These are phyloP conservation scores for Boletus subparvulus DNA, from an alignment of 768 basidiomycete genomes.

Conservation along the genomic window DNA sequence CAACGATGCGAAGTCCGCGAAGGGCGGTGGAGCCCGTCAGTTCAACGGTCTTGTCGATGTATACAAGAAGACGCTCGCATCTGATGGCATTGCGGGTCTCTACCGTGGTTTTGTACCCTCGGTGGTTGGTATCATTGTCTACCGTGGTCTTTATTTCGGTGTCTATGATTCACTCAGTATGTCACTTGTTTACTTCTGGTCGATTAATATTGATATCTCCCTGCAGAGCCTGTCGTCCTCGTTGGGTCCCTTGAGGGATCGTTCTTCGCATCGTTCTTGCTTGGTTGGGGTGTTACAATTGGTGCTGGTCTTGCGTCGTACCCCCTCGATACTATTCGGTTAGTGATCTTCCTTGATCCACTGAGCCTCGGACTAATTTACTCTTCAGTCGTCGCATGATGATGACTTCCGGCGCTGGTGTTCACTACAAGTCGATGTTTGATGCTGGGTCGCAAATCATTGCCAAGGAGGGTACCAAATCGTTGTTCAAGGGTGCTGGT, in stretches of 20 bases:
- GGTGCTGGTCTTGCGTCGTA: slow-evolving; percentile 99
- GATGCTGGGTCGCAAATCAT: slow-evolving; percentile 94
- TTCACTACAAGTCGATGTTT: slow-evolving; percentile 99
- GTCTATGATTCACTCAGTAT: slow-evolving; percentile 90
- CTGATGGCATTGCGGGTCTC: slow-evolving; percentile 97
- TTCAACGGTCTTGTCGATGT: slow-evolving; percentile 99
- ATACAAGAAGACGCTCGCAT: slow-evolving; percentile 95
- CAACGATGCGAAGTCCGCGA: slow-evolving; percentile 95
- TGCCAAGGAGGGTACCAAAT: slow-evolving; percentile 92
- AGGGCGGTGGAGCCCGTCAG: slow-evolving; percentile 90
- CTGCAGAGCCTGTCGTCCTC: slow-evolving; percentile 91
- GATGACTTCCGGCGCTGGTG: slow-evolving; percentile 97
- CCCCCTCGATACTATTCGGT: slow-evolving; percentile 90
- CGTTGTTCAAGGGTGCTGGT: slow-evolving; percentile 99
- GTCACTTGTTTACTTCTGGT: slow-evolving; percentile 38
- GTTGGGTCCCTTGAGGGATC: slow-evolving; percentile 94
- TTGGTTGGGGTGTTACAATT: slow-evolving; percentile 99
- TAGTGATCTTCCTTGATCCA: neutral
- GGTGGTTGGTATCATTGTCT: slow-evolving; percentile 98
- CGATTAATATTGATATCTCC: slow-evolving; percentile 22
- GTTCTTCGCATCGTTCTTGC: slow-evolving; percentile 94
- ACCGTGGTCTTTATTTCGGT: slow-evolving; percentile 99
- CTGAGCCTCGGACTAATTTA: slow-evolving; percentile 9
- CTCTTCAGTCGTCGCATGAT: slow-evolving; percentile 96
- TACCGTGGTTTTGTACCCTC: slow-evolving; percentile 99